Base-by-base conservation (phyloP, 345 rosid genomes). In the Salix exigua region DNA sequence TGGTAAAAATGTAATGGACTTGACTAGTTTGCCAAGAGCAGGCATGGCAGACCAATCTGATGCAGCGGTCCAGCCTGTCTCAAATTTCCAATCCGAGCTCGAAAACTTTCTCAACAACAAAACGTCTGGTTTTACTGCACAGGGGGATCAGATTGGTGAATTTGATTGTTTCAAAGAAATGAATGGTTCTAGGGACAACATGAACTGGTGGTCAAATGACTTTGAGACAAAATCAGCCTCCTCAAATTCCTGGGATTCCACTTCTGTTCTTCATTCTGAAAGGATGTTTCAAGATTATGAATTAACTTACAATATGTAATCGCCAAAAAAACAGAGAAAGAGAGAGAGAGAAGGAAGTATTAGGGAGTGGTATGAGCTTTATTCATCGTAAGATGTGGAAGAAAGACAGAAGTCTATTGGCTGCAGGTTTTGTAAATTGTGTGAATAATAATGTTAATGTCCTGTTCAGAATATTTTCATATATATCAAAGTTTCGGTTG, bases 161-260 rank as follows among this genome's bases (percentile, higher is more conserved):
- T 79, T 89, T 75, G 90, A 88, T 75, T 82, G 88, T 78, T 84
- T 88, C 73, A 90, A 86, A n/a, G 85, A 84, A 16, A 73, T 81
- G 76, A 86, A 85, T 71, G 84, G 80, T 66, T 72, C 86, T 1
- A 85, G 83, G 73, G 88, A 85, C 51, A 79, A 82, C 83, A 74
- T 89, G 21, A 38, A 80, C 63, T 90, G 93, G 94, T 90, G 98
- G 97, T 82, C 90, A 10, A 88, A 71, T 81, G 91, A 84, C 44
- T 78, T 87, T 30, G 96, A 88, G 82, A 82, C 86, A 67, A 90
- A 87, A 82, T 77, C 89, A 40, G 79, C 85, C 40, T 82, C 94
- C 50, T 81, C 94, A 1, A 86, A 84, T 80, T 87, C 94, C 2
- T 94, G 97, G 97, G 93, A 86, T 65, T 88, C 91, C 26, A 71